phyloP scores from a whole-genome alignment of 768 basidiomycete genomes.

The Crassisporium funariophilum region DNA sequence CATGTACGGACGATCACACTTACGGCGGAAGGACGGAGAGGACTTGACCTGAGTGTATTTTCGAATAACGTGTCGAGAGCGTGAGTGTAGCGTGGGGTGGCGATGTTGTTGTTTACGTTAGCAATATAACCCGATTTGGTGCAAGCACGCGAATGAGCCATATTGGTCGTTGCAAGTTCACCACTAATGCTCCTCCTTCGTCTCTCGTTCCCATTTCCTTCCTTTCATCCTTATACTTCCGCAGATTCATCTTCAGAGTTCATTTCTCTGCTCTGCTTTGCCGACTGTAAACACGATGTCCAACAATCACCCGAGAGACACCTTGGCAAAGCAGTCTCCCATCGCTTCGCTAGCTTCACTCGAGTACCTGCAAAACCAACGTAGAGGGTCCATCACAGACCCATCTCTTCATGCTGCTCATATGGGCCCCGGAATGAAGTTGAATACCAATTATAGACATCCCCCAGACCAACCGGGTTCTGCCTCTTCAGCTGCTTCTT shows the following conservation, averaged over 20 bases:
- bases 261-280: too few relatives aligned
- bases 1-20: slow-evolving; percentile 48
- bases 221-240: slow-evolving; percentile 11
- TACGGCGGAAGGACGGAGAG: slow-evolving; percentile 35
- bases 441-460: slow-evolving; percentile 26
- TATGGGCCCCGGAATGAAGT: slow-evolving; percentile 24
- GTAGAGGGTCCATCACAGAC: slow-evolving; percentile 84
- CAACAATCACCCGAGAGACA: slow-evolving; percentile 18
- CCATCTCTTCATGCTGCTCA: slow-evolving; percentile 72
- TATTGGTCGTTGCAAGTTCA: slow-evolving; percentile 28
- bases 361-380: slow-evolving; percentile 77
- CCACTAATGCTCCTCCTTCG: slow-evolving; percentile 19
- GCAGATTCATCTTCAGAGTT: too few relatives aligned
- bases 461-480: slow-evolving; percentile 21
- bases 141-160: slow-evolving; percentile 31
- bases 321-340: slow-evolving; percentile 48
- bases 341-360: slow-evolving; percentile 71
- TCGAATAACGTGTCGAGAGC: slow-evolving; percentile 21
- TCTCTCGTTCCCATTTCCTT: slow-evolving; percentile 12
- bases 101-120: slow-evolving; percentile 33
- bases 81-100: slow-evolving; percentile 29
- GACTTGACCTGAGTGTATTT: slow-evolving; percentile 30
- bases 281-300: slow-evolving; percentile 27
- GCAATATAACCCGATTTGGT: slow-evolving; percentile 45
- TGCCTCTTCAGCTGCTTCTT: slow-evolving; percentile 29